phyloP scores from a whole-genome alignment of 2,329 filamentous ascomycete species.

The Thyridium curvatum region DNA sequence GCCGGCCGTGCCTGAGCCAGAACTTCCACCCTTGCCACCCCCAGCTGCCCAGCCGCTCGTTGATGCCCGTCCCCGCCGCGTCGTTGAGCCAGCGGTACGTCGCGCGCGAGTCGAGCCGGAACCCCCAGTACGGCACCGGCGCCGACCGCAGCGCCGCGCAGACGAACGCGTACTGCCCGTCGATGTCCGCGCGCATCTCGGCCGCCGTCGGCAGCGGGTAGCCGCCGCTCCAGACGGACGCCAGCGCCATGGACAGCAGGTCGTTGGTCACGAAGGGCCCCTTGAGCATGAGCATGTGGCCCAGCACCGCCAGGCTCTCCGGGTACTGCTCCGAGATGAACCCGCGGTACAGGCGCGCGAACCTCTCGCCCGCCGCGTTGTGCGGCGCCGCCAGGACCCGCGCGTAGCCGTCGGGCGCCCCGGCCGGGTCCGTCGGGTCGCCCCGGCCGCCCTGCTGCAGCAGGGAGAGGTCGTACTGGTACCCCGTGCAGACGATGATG shows the following conservation, averaged over 20 bases:
- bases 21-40: constrained; percentile 10
- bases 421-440: too few species aligned
- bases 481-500: constrained; percentile 25
- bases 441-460: too few species aligned
- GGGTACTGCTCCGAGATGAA: constrained; percentile 31
- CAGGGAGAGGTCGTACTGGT: constrained; percentile 5
- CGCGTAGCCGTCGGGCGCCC: constrained; percentile 11
- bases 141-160: background rate
- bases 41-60: constrained; percentile 7
- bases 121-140: background rate
- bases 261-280: constrained; percentile 25
- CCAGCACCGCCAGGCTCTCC: constrained; percentile 32
- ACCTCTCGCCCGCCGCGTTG: constrained; percentile 7
- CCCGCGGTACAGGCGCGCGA: constrained; percentile 31
- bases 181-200: constrained; percentile 18
- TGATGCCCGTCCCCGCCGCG: constrained; percentile 9
- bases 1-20: constrained; percentile 6
- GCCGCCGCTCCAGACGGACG: constrained; percentile 30
- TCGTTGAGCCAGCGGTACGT: constrained; percentile 8
- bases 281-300: constrained; percentile 20
- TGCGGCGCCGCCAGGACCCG: constrained; percentile 12
- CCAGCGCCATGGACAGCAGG: constrained; percentile 30
- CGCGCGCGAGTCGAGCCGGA: constrained; percentile 6
- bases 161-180: too few species aligned
- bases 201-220: constrained; percentile 22